Evolutionary conservation across 371 early-diverging fungal genomes (phyloP).

Genomic region (Zopfochytrium polystomum): DNA sequence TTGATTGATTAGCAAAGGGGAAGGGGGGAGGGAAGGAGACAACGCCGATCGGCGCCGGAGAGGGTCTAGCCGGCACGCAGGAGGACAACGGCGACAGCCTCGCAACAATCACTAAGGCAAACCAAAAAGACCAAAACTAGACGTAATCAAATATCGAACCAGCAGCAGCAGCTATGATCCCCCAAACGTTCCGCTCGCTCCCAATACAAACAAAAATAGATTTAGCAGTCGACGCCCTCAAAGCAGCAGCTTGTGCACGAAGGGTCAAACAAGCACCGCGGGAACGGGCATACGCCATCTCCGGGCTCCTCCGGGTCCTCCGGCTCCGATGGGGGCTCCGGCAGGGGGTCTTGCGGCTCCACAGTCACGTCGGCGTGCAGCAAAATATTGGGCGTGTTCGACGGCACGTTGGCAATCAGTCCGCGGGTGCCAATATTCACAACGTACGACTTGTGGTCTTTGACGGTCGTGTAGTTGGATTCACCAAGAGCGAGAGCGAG

Average conservation of each 20-base stretch:
- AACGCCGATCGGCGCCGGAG: too few relatives aligned
- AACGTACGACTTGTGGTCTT: conserved; percentile 75
- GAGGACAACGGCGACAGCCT: too few relatives aligned
- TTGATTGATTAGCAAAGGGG: too few relatives aligned
- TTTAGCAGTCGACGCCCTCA: conserved; percentile 33
- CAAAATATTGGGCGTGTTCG: conserved; percentile 74
- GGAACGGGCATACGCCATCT: conserved; percentile 46
- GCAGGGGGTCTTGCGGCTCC: conserved; percentile 30
- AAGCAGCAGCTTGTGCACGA: conserved; percentile 25
- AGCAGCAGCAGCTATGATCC: too few relatives aligned
- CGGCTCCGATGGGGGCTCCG: conserved; percentile 29
- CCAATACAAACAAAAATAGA: too few relatives aligned
- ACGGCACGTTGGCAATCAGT: conserved; percentile 60
- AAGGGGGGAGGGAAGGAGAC: too few relatives aligned
- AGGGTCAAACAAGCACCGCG: conserved; percentile 45
- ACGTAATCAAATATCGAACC: too few relatives aligned
- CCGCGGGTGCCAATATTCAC: conserved; percentile 64
- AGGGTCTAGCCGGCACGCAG: too few relatives aligned
- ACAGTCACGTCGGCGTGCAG: conserved; percentile 67
- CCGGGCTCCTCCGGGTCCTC: conserved; percentile 18
- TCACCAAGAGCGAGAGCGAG: conserved; percentile 82
- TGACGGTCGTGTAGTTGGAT: conserved; percentile 61
- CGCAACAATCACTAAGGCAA: too few relatives aligned
- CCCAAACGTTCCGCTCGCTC: too few relatives aligned
- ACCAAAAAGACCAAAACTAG: too few relatives aligned